Evolutionary conservation across 306 rosid genomes (phyloP).

Genomic region (Acacia confusa): DNA sequence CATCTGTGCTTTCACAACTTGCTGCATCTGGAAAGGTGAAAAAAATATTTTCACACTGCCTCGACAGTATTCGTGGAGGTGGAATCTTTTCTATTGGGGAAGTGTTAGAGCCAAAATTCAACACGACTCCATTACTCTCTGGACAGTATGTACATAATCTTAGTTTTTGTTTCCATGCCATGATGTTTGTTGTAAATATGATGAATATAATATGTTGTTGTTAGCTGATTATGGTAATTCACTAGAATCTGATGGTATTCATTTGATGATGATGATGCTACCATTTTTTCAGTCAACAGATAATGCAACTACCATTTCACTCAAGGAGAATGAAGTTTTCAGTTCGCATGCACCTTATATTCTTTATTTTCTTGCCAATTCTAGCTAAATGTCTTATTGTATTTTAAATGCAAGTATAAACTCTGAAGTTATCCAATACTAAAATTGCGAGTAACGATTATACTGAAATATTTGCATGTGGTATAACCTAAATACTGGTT

Average conservation of each 20-base stretch:
- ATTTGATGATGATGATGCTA: conserved; percentile 24
- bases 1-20: conserved; percentile 88
- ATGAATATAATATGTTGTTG: conserved; percentile 20
- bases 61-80: conserved; percentile 75
- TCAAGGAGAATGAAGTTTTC: conserved; percentile 15
- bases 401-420: not conserved
- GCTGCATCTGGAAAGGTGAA: conserved; percentile 77
- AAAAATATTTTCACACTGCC: conserved; percentile 86
- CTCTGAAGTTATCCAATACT: not conserved
- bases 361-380: conserved; percentile 23
- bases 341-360: not conserved
- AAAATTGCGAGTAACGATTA: conserved; percentile 5
- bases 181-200: conserved; percentile 21
- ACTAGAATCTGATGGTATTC: conserved; percentile 14
- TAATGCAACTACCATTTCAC: conserved; percentile 15
- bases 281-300: not conserved
- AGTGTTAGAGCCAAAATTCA: conserved; percentile 69
- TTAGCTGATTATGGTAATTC: conserved; percentile 1
- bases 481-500: conserved; percentile 7
- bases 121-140: conserved; percentile 59
- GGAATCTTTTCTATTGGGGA: conserved; percentile 92
- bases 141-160: conserved; percentile 60
- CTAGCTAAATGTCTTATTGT: not conserved
- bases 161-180: conserved; percentile 20
- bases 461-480: conserved; percentile 2